These are phyloP conservation scores for Chlamydomonas sp. DNA, from an alignment of 139 green algal species.

Conservation along the genomic window DNA sequence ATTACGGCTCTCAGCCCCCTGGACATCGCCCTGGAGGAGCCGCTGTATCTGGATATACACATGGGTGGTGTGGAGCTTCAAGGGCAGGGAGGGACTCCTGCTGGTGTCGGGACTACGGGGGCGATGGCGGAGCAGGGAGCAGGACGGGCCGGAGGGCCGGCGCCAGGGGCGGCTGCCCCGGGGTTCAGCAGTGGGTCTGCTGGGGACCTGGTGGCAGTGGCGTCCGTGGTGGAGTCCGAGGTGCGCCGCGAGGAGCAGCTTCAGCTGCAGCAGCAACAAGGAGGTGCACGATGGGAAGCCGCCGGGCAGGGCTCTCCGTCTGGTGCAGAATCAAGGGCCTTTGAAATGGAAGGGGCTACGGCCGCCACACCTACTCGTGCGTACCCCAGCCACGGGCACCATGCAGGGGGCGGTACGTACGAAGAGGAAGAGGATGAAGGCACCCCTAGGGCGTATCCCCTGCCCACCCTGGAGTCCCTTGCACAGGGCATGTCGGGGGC, in stretches of 20 bases:
- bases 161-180: too few species aligned
- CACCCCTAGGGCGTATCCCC: background rate
- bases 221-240: background rate
- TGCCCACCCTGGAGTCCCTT: background rate
- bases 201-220: constrained; percentile 13
- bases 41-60: background rate
- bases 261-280: background rate
- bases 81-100: background rate
- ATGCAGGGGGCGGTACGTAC: background rate
- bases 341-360: too few species aligned
- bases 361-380: too few species aligned
- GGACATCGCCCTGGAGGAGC: background rate
- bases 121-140: background rate
- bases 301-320: too few species aligned
- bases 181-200: background rate
- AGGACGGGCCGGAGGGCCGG: background rate
- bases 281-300: too few species aligned
- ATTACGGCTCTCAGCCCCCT: background rate
- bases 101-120: background rate
- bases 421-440: background rate
- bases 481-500: too few species aligned
- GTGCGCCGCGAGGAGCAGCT: background rate
- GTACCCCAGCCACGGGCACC: too few species aligned
- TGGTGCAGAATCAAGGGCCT: too few species aligned
- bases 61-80: background rate